Evolutionary conservation across 169 alveolate genomes (phyloP), one percentile per base, ranked within the genome.

Genomic region (Eimeria necatrix): DNA sequence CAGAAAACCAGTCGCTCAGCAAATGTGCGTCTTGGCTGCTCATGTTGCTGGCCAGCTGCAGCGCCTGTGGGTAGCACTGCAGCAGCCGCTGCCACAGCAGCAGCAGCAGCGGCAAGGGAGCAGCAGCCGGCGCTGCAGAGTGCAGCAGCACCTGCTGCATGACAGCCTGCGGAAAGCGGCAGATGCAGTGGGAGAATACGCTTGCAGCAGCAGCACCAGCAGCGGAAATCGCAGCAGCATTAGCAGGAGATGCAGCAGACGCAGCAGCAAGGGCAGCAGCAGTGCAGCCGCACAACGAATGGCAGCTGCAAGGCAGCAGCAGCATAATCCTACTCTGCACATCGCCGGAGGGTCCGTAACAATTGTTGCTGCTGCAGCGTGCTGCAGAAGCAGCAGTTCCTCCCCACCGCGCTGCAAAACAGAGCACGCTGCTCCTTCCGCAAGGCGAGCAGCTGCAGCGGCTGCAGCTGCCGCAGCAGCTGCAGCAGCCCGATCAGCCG

Each of bases 51-150:
- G 56, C 49, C 32, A 49, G 64, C 89, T 51, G 89, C 60, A 80
- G 71, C 71, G 89, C 89, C 9, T 51, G 51, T 4, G 89, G 89
- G 56, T 80, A 80, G 32, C 71, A 80, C 89, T 80, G 89, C 89
- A 80, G 70, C 64, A 80, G 89, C 89, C 89, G 89, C 71, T 80
- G 71, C 89, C 89, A 80, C 71, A 80, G 89, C 89, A 80, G 89
- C 89, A 80, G 51, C 68, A 80, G 89, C 71, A 7, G 89, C 89
- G 46, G 85, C 85, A 51, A 22, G 51, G 60, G 20, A 26, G 70
- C 89, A 48, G 89, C 46, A 20, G 89, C 59, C n/a, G 85, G 61
- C 3, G 61, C 70, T 80, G 60, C 89, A 3, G 89, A 48, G 70
- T 80, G 89, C 18, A 80, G 89, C 89, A 80, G 89, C 46, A 80